Evolutionary conservation across 495 filamentous ascomycete genomes (phyloP).

Genomic region (Gamarada debralockiae): DNA sequence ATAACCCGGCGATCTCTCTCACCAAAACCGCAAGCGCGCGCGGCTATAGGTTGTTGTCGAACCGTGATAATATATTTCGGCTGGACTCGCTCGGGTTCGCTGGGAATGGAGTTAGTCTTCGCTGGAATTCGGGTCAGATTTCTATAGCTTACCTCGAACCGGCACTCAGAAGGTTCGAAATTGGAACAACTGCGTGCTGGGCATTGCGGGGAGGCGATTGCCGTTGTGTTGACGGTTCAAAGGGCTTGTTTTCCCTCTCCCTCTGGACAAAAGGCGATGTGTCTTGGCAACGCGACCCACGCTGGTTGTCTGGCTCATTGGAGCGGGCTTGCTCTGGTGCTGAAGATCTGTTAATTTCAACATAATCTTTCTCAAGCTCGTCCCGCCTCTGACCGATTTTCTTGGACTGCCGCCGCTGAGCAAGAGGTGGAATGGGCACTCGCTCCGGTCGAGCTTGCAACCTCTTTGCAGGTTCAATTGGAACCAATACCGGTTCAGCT

Average conservation of each 20-base stretch:
- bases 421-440: background rate
- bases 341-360: background rate
- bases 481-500: background rate
- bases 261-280: background rate
- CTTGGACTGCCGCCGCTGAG: constrained; percentile 17
- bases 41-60: constrained; percentile 86
- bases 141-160: constrained; percentile 12
- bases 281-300: background rate
- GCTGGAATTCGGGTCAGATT: background rate
- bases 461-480: background rate
- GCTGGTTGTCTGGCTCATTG: background rate
- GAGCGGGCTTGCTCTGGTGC: background rate
- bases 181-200: constrained; percentile 3
- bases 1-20: constrained; percentile 91
- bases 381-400: constrained; percentile 17
- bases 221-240: background rate
- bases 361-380: constrained; percentile 8
- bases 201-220: background rate
- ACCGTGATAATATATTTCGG: constrained; percentile 58
- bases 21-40: constrained; percentile 89
- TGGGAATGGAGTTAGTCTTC: background rate
- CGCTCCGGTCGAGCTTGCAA: background rate
- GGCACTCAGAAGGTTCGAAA: constrained; percentile 14
- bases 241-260: background rate
- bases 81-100: background rate